These are phyloP conservation scores for Naganishia vaughanmartiniae DNA, from an alignment of 768 basidiomycete genomes.

Conservation along the genomic window DNA sequence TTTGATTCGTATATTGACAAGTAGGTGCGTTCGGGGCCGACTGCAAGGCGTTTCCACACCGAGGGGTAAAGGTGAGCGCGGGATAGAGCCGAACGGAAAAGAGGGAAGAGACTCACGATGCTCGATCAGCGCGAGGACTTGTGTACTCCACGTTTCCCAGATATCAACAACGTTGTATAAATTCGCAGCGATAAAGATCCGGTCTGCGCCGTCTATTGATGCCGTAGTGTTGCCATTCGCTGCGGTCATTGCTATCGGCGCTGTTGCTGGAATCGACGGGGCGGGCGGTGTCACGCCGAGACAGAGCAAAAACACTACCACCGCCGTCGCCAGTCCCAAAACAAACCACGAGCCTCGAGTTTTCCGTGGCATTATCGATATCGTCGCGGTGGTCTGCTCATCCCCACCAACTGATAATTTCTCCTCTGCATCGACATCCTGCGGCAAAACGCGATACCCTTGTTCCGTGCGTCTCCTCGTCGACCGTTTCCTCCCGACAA, in stretches of 20 bases:
- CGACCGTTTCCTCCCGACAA: not conserved
- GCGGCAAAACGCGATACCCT: too few relatives aligned
- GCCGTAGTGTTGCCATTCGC: not conserved
- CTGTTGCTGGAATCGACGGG: not conserved
- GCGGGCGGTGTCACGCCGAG: not conserved
- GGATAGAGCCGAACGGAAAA: not conserved
- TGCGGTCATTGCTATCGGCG: not conserved
- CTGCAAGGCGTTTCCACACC: not conserved
- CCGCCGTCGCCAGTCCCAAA: too few relatives aligned
- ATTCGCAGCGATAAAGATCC: conserved; percentile 53
- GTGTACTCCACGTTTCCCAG: conserved; percentile 54
- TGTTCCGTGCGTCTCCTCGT: not conserved
- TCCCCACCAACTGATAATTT: too few relatives aligned
- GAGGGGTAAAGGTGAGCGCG: not conserved
- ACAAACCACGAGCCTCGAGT: too few relatives aligned
- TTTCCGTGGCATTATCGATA: too few relatives aligned
- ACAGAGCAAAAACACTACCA: too few relatives aligned
- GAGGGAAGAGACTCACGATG: not conserved
- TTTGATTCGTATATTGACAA: conserved; percentile 56
- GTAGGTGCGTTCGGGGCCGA: conserved; percentile 56
- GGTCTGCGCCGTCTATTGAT: not conserved
- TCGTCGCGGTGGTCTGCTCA: too few relatives aligned
- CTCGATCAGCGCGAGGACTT: conserved; percentile 45
- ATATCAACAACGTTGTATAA: conserved; percentile 54
- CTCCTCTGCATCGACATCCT: too few relatives aligned